Conservation (phyloP, 2,329 filamentous ascomycete genomes). For the Chaetomium sp. region DNA sequence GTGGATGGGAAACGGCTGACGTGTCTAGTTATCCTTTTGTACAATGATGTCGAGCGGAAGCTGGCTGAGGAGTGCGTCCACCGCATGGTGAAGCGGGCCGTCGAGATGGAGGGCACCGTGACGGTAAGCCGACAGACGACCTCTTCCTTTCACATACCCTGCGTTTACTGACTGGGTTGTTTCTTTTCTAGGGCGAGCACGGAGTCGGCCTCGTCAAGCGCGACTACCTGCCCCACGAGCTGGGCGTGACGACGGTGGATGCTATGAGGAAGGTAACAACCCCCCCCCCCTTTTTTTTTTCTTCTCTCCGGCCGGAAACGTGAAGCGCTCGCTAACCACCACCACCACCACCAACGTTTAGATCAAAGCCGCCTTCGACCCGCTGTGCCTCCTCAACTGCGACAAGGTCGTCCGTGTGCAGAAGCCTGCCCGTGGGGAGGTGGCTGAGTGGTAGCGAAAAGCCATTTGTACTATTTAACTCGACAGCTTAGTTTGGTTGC, state of each 20-base stretch:
- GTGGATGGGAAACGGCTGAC: not conserved
- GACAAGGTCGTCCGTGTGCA: conserved; percentile 69
- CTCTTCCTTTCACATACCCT: not conserved
- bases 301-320: not conserved
- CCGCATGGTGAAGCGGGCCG: conserved; percentile 81
- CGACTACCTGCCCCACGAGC: conserved; percentile 78
- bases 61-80: conserved; percentile 73
- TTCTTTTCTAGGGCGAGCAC: conserved; percentile 65
- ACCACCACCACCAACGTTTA: conserved; percentile 39
- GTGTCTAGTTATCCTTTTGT: conserved; percentile 54
- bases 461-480: conserved; percentile 19
- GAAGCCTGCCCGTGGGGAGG: conserved; percentile 53
- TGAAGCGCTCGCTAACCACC: conserved; percentile 10
- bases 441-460: conserved; percentile 46
- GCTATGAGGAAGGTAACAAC: conserved; percentile 73
- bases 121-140: conserved; percentile 51
- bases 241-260: conserved; percentile 74
- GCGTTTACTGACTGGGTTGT: not conserved
- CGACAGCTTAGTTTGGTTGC: not conserved
- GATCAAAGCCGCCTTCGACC: conserved; percentile 81
- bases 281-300: not conserved
- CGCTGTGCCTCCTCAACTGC: conserved; percentile 68
- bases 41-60: conserved; percentile 66
- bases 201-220: conserved; percentile 83
- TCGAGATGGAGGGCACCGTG: conserved; percentile 83